Base-by-base conservation (phyloP, 257 asterid species). In the Solanum paucissectum region DNA sequence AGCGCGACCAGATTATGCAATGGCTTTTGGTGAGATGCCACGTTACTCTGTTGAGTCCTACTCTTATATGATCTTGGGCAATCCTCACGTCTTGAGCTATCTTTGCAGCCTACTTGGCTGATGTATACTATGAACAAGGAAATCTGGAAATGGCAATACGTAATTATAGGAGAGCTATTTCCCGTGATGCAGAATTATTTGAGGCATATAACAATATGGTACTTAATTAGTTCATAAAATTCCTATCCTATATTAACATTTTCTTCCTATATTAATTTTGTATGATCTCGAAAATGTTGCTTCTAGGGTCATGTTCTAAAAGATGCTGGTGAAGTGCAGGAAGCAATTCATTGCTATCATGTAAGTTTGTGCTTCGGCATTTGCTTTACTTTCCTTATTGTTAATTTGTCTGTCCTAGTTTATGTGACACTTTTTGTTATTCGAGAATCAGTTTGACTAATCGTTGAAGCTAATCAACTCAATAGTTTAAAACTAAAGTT, bases 141-240 rank as follows among this genome's bases (percentile, higher is more conserved):
- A 96, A 96, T 91, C 92, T 97, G 88, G 99, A 97, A 36, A 91
- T 97, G 99, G 98, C 98, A 58, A 95, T 97, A 89, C 89, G 92
- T 66, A 92, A 96, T 91, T 96, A 96, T 90, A 95, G 93, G 92
- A 91, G 98, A 91, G 99, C 99, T 86, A 96, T 97, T 90, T 90
- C 98, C 85, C 93, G 95, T 89, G 99, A 97, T 89, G 84, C 95
- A 88, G 96, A 94, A 89, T 97, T 92, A 91, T 92, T 97, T 90
- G 97, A 96, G 93, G 98, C 99, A 16, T 96, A 97, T 90, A 94
- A 92, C 87, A 96, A 95, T 91, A 89, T 97, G 98, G 99, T 97
- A 71, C 84, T 76, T 44, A 42, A 42, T 42, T 42, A 73, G 75
- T 86, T 25, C 66, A 10, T 27, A 81, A 76, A 29, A 44, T 60